Percentiles rank a stretch among this genome's conserved stretches.
These are phyloP conservation scores for Yamadazyma jaroonii DNA, from an alignment of 1,139 yeast genomes.

Conservation along the genomic window DNA sequence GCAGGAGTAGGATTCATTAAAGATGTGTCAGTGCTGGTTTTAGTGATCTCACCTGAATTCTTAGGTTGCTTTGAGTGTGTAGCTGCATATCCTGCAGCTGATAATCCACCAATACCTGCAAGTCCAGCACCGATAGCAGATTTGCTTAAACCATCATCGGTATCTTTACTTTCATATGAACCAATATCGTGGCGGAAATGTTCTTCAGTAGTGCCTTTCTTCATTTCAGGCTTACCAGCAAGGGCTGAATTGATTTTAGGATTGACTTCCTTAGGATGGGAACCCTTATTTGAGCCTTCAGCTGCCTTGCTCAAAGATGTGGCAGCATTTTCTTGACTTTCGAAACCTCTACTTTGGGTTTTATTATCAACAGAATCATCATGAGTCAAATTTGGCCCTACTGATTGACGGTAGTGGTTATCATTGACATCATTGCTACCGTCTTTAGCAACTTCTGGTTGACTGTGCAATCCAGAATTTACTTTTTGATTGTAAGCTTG, in stretches of 20 bases:
- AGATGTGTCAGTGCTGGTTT: constrained; percentile 5
- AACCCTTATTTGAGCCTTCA: background rate
- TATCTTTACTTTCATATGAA: background rate
- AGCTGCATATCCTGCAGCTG: constrained; percentile 7
- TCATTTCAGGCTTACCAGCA: constrained; percentile 1
- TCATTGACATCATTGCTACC: background rate
- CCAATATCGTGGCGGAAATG: background rate
- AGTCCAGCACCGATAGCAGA: constrained; percentile 1
- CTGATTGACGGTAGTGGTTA: constrained; percentile 3
- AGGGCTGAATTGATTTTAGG: background rate
- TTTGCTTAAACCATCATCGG: background rate
- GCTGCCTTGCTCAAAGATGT: constrained; percentile 1
- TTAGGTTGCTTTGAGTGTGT: constrained; percentile 2
- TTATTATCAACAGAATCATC: background rate
- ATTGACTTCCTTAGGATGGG: background rate
- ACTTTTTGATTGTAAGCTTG: background rate
- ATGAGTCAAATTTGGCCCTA: background rate
- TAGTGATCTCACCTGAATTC: background rate
- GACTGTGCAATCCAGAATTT: background rate
- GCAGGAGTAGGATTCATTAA: constrained; percentile 13
- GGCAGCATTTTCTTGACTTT: background rate
- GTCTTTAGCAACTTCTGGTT: background rate
- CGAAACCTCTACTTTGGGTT: background rate
- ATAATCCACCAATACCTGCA: background rate
- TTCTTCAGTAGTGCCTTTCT: background rate